Evolutionary conservation across 2,329 filamentous ascomycete species (phyloP), one percentile per base, ranked within the genome.

Genomic region (Aspergillus intermedius): DNA sequence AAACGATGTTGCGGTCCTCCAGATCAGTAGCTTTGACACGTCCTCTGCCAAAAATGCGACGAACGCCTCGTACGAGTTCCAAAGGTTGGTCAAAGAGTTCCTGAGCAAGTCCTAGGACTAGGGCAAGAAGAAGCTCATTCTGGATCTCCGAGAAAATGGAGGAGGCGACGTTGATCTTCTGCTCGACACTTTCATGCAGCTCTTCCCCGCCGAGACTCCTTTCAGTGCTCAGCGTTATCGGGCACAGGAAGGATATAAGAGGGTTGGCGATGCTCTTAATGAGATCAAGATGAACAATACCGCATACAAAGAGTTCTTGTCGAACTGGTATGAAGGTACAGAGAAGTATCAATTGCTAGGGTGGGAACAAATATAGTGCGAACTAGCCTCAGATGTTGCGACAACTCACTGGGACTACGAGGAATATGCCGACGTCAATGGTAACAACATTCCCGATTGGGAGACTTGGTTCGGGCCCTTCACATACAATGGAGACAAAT

Each of bases 91-190:
- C 25, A 12, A 30, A 30, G 10, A 66, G 6, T 77, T 82, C 54
- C 68, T 83, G 13, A 64, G 69, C 0, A 65, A 69, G 37, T 74
- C 74, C 10, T 72, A 74, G 39, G 53, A 62, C 2, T 66, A 67
- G 1, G 68, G 72, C 3, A 81, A 79, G 59, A 77, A 69, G 6
- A 81, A 78, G 60, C 69, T 86, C 8, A 73, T 86, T 22, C 76
- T 86, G 48, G 83, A 86, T 52, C 58, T 86, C 8, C 74, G 76
- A 4, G 73, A 70, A 2, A 87, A 86, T 53, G 70, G 70, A 1
- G 83, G 82, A 39, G 82, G 83, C 1, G 60, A 63, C 42, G 57
- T 77, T 9, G 54, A 66, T 7, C 68, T 73, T 7, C 74, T 71
- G 4, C 71, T 69, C 39, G 71, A 75, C 34, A 55, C 73, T 0